phyloP scores from a whole-genome alignment of 2,329 filamentous ascomycete species.

The Ophiognomonia clavigignenti-juglandacearum region DNA sequence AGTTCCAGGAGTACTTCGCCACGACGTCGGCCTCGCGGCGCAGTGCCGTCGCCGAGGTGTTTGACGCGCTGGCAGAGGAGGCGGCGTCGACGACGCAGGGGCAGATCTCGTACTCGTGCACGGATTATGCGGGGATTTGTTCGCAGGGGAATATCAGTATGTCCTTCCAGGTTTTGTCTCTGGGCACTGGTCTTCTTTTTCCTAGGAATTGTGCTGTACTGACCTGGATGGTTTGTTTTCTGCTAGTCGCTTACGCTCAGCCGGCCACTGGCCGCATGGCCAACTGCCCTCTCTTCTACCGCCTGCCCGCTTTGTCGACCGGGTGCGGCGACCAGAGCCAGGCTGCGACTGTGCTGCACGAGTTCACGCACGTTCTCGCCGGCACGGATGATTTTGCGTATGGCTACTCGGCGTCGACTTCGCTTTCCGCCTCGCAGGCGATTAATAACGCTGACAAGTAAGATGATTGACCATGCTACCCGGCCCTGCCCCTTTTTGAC shows the following conservation, averaged over 20 bases:
- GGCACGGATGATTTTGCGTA: constrained; percentile 1
- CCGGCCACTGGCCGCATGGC: constrained; percentile 3
- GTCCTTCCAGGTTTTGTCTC: not conserved
- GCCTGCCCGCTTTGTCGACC: not conserved
- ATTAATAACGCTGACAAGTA: constrained; percentile 7
- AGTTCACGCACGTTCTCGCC: constrained; percentile 5
- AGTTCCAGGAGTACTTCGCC: constrained; percentile 9
- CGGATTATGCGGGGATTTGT: constrained; percentile 5
- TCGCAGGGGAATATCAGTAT: not conserved
- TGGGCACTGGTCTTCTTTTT: not conserved
- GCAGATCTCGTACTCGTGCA: constrained; percentile 5
- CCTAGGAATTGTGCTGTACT: not conserved
- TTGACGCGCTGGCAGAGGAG: constrained; percentile 1
- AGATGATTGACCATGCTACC: not conserved
- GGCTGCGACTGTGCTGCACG: constrained; percentile 5
- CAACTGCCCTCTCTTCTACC: constrained; percentile 4
- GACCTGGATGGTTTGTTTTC: not conserved
- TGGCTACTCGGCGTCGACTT: constrained; percentile 1
- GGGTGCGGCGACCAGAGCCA: constrained; percentile 6
- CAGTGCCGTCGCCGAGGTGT: constrained; percentile 2
- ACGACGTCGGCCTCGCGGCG: constrained; percentile 2
- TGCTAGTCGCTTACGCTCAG: constrained; percentile 4
- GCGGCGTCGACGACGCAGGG: not conserved
- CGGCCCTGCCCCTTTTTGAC: fast-evolving
- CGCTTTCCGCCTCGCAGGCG: not conserved